A percentile compares a stretch with the other conserved stretches of the same genome.
Evolutionary conservation across 768 basidiomycete species (phyloP).

Genomic region (Tulasnella sp.): DNA sequence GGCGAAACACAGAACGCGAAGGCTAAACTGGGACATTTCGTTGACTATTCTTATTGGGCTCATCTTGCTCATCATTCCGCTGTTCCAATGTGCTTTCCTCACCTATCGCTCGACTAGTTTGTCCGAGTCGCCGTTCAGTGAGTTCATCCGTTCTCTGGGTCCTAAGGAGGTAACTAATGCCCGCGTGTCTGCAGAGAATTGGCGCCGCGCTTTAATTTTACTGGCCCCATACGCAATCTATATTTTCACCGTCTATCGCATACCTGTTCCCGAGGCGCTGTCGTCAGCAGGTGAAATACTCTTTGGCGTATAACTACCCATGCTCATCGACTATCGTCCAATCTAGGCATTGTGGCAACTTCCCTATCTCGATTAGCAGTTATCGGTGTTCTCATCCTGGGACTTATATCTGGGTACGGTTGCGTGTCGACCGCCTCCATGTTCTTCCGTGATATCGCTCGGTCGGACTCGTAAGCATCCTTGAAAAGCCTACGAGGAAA

Average conservation of each 20-base stretch:
- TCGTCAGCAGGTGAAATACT: not conserved
- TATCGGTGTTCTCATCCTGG: conserved; percentile 68
- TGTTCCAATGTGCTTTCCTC: conserved; percentile 27
- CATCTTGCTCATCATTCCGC: conserved; percentile 56
- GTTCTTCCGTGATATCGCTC: conserved; percentile 8
- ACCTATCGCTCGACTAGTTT: conserved; percentile 17
- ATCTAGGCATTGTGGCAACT: conserved; percentile 34
- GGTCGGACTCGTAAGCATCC: not conserved
- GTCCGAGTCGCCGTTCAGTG: not conserved
- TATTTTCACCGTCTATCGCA: conserved; percentile 48
- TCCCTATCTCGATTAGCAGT: conserved; percentile 56
- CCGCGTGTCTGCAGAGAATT: not conserved
- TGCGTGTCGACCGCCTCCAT: conserved; percentile 7
- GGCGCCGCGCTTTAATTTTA: conserved; percentile 26
- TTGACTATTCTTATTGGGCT: conserved; percentile 45
- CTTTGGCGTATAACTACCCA: conserved; percentile 2
- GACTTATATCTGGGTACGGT: conserved; percentile 68
- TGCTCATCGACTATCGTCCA: conserved; percentile 13
- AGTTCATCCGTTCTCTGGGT: not conserved
- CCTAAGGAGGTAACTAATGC: not conserved
- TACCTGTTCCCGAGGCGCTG: conserved; percentile 45
- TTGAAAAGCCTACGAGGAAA: conserved; percentile 23
- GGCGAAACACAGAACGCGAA: conserved; percentile 37
- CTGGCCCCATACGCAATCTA: conserved; percentile 43
- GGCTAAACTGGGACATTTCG: conserved; percentile 58